Conservation (phyloP, 192 early-diverging fungal genomes). For the Dimargaris cristalligena region DNA sequence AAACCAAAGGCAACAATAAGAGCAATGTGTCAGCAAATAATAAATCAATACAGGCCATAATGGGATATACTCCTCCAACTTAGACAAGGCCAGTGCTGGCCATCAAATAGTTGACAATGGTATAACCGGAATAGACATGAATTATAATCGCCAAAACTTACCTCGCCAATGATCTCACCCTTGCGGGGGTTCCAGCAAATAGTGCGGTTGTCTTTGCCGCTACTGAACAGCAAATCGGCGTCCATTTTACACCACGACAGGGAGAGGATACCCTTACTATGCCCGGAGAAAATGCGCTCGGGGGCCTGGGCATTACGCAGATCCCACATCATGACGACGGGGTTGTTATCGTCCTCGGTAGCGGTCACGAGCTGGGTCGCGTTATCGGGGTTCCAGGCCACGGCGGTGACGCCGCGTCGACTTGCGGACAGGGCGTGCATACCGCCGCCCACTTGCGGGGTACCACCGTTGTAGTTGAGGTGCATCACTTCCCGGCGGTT, state of each 20-base stretch:
- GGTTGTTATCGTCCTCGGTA: constrained; percentile 79
- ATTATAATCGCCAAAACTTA: no score
- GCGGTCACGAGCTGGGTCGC: constrained; percentile 88
- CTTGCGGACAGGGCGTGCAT: constrained; percentile 20
- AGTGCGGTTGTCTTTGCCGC: constrained; percentile 90
- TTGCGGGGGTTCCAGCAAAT: constrained; percentile 81
- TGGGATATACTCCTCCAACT: no score
- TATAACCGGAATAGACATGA: no score
- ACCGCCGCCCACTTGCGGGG: constrained; percentile 23
- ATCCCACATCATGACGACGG: constrained; percentile 86
- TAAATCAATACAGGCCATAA: no score
- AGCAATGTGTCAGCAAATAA: no score
- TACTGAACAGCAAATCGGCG: constrained; percentile 74
- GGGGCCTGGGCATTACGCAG: constrained; percentile 88
- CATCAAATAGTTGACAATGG: no score
- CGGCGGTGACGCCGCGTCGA: constrained; percentile 58
- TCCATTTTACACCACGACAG: constrained; percentile 93
- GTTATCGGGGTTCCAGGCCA: constrained; percentile 89
- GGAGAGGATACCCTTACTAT: constrained; percentile 80
- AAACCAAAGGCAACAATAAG: no score
- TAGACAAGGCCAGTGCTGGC: no score
- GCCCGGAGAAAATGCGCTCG: constrained; percentile 65
- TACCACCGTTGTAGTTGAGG: constrained; percentile 38
- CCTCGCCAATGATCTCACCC: constrained; percentile 79
- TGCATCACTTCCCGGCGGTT: constrained; percentile 70